A percentile compares a stretch with the other conserved stretches of the same genome.
Evolutionary conservation across 2,329 filamentous ascomycete genomes (phyloP).

Genomic region (Aureobasidium sp.): DNA sequence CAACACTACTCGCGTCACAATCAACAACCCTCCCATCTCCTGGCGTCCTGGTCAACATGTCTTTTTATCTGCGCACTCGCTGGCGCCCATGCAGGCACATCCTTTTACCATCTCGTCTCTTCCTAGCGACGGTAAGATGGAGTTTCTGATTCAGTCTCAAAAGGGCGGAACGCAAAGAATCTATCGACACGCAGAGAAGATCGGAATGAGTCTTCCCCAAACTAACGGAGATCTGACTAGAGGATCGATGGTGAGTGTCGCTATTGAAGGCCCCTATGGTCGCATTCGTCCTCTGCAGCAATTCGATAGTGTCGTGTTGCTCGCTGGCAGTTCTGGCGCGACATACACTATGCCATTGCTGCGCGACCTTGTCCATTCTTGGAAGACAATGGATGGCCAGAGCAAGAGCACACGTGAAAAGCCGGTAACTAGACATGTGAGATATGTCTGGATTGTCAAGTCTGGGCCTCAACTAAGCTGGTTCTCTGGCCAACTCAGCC

Average conservation of each 20-base stretch:
- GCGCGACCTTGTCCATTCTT: constrained; percentile 44
- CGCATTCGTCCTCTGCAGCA: constrained; percentile 39
- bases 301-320: constrained; percentile 54
- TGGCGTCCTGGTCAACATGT: constrained; percentile 60
- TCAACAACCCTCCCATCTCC: constrained; percentile 47
- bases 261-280: constrained; percentile 27
- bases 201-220: constrained; percentile 30
- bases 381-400: constrained; percentile 26
- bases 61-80: constrained; percentile 51
- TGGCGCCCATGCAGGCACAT: constrained; percentile 55
- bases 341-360: constrained; percentile 53
- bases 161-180: constrained; percentile 47
- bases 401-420: constrained; percentile 20
- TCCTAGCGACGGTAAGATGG: constrained; percentile 48
- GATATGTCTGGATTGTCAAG: constrained; percentile 55
- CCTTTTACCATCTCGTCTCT: constrained; percentile 58
- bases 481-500: constrained; percentile 46
- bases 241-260: constrained; percentile 1
- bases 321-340: constrained; percentile 55
- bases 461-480: constrained; percentile 46
- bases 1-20: constrained; percentile 50
- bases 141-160: constrained; percentile 51
- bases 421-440: constrained; percentile 42
- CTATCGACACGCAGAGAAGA: constrained; percentile 44
- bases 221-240: not conserved